These are phyloP conservation scores for Darksidea phi DNA, from an alignment of 495 filamentous ascomycete genomes.

Conservation along the genomic window DNA sequence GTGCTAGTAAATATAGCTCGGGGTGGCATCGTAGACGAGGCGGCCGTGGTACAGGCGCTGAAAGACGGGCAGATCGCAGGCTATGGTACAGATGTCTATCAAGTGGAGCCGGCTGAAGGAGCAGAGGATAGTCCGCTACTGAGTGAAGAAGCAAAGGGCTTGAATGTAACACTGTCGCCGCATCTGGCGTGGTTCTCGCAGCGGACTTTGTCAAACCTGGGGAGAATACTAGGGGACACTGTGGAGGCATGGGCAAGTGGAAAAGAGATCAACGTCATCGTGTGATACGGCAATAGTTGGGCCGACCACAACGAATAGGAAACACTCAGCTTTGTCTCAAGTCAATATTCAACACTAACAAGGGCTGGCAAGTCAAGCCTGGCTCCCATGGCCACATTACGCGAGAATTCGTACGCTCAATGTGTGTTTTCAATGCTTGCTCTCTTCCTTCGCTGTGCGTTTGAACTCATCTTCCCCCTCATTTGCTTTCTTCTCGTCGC, in stretches of 20 bases:
- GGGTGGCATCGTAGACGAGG: constrained; percentile 59
- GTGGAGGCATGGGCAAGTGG: constrained; percentile 28
- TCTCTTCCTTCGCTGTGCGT: too few relatives aligned
- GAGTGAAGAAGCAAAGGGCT: constrained; percentile 27
- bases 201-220: constrained; percentile 31
- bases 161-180: constrained; percentile 38
- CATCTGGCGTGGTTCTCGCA: constrained; percentile 41
- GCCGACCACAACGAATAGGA: too few relatives aligned
- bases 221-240: constrained; percentile 21
- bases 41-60: constrained; percentile 50
- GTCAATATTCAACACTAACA: too few relatives aligned
- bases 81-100: constrained; percentile 56
- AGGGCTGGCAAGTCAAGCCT: too few relatives aligned
- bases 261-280: constrained; percentile 22
- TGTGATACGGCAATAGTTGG: neutral
- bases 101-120: constrained; percentile 51
- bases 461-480: too few relatives aligned
- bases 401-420: too few relatives aligned
- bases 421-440: too few relatives aligned
- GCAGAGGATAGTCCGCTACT: constrained; percentile 34
- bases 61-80: constrained; percentile 50
- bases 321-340: too few relatives aligned
- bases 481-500: too few relatives aligned
- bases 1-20: constrained; percentile 58
- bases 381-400: too few relatives aligned